A percentile compares a stretch with the other conserved stretches of the same genome.
phyloP scores from a whole-genome alignment of 2,329 filamentous ascomycete genomes.

The Malbranchea cinnamomea region DNA sequence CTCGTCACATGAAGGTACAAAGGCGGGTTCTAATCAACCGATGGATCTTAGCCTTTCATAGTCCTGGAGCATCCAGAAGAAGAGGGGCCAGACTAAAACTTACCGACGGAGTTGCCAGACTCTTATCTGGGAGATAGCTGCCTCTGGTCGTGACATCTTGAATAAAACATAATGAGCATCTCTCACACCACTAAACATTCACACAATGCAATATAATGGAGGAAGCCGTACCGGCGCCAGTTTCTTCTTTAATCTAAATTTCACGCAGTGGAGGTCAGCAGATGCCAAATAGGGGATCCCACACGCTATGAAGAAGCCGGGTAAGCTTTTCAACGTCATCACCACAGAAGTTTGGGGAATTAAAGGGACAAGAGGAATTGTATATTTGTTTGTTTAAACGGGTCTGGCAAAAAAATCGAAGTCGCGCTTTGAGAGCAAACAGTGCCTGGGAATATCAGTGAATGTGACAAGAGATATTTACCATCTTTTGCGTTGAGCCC shows the following conservation, averaged over 20 bases:
- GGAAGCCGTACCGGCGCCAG: conserved; percentile 89
- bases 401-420: conserved; percentile 17
- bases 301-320: conserved; percentile 45
- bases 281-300: conserved; percentile 58
- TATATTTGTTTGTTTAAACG: conserved; percentile 3
- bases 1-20: conserved; percentile 93
- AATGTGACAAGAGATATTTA: conserved; percentile 61
- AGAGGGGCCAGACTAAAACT: conserved; percentile 22
- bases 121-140: conserved; percentile 94
- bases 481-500: conserved; percentile 96
- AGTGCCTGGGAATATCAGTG: conserved; percentile 48
- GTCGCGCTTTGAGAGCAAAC: conserved; percentile 16
- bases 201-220: conserved; percentile 30
- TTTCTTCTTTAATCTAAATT: conserved; percentile 98
- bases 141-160: conserved; percentile 99
- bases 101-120: conserved; percentile 87
- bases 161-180: conserved; percentile 46
- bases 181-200: conserved; percentile 21
- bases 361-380: conserved; percentile 16
- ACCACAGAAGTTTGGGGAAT: no score
- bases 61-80: background rate
- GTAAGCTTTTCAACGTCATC: conserved; percentile 54
- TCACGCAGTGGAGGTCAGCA: conserved; percentile 84
- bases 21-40: conserved; percentile 57
- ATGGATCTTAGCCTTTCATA: conserved; percentile 4